phyloP scores from a whole-genome alignment of 2,329 filamentous ascomycete genomes.

The Plectosphaerella cucumerina region DNA sequence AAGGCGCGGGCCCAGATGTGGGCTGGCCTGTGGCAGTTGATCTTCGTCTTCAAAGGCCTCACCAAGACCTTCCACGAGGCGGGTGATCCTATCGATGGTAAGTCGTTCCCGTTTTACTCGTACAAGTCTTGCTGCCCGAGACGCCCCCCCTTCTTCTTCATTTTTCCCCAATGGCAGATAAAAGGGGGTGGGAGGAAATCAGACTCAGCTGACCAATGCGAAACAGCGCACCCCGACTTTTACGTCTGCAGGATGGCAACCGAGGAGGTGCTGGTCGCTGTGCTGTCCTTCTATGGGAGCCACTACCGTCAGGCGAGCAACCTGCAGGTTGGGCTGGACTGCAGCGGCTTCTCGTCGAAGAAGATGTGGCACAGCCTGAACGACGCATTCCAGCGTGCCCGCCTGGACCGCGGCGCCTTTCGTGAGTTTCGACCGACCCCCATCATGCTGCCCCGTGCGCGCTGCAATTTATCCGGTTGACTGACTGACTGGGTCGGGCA shows the following conservation, averaged over 20 bases:
- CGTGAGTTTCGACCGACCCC: not conserved
- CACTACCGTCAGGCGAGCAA: conserved; percentile 13
- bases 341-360: not conserved
- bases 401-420: not conserved
- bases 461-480: not conserved
- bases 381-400: conserved; percentile 1
- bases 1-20: conserved; percentile 40
- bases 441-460: not conserved
- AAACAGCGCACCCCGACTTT: conserved; percentile 3
- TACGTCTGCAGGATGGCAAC: not conserved
- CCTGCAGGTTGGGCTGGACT: conserved; percentile 10
- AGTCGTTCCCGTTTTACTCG: too few relatives aligned
- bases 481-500: not conserved
- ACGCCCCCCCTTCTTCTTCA: not conserved
- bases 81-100: not conserved
- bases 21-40: conserved; percentile 45
- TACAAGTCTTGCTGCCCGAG: not conserved
- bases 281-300: conserved; percentile 17
- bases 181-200: not conserved
- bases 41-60: conserved; percentile 43
- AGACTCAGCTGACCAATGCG: not conserved
- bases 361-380: not conserved
- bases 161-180: too few relatives aligned
- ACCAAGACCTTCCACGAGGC: conserved; percentile 21
- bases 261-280: conserved; percentile 10